phyloP scores from a whole-genome alignment of 2,329 filamentous ascomycete species.

The Hymenoscyphus salicellus region DNA sequence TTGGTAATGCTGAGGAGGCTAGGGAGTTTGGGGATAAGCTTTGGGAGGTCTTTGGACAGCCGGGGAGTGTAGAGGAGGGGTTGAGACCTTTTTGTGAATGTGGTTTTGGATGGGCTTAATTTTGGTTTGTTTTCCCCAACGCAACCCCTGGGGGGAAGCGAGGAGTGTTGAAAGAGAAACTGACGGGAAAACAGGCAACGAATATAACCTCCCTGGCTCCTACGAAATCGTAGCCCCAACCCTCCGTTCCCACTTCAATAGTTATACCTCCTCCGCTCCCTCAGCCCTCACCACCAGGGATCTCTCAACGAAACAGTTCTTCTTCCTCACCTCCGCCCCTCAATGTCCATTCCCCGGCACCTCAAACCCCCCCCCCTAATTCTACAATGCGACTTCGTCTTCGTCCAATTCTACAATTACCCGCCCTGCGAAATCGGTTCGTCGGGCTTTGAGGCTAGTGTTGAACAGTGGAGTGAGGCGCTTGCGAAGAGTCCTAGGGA shows the following conservation, averaged over 20 bases:
- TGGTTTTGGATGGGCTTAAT: constrained; percentile 40
- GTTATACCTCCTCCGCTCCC: constrained; percentile 6
- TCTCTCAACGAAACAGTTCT: constrained; percentile 27
- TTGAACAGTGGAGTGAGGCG: constrained; percentile 37
- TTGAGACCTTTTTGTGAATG: constrained; percentile 36
- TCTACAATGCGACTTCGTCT: constrained; percentile 40
- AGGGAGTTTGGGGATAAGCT: constrained; percentile 33
- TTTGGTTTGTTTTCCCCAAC: constrained; percentile 28
- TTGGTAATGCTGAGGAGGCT: constrained; percentile 33
- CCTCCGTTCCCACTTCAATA: constrained; percentile 29
- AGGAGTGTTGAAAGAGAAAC: no score
- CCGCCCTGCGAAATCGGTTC: constrained; percentile 35
- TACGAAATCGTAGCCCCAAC: constrained; percentile 35
- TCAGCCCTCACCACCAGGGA: background rate
- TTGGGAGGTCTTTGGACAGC: constrained; percentile 39
- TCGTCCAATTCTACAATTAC: constrained; percentile 45
- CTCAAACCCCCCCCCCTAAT: constrained; percentile 34
- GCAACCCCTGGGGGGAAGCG: no score
- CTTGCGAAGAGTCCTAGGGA: constrained; percentile 16
- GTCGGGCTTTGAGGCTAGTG: constrained; percentile 29
- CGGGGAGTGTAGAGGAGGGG: constrained; percentile 22
- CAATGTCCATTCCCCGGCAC: constrained; percentile 42
- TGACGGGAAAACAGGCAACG: constrained; percentile 33
- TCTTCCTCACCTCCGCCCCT: constrained; percentile 41
- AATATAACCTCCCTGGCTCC: constrained; percentile 30